Conservation (phyloP, 2,329 filamentous ascomycete species). For the Trichoderma afroharzianum region DNA sequence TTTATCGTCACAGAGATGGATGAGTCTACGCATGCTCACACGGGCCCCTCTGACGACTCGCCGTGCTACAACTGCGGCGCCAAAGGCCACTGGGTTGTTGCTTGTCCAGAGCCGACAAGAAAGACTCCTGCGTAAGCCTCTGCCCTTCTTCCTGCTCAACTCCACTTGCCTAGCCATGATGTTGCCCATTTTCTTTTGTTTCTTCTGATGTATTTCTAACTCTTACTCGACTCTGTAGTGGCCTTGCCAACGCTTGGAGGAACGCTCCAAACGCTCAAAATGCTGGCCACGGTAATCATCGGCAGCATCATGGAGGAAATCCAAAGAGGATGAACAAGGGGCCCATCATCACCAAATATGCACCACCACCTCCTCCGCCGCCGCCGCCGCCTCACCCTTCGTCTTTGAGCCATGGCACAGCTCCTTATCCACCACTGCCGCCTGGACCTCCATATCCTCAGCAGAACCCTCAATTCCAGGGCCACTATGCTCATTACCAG, state of each 20-base stretch:
- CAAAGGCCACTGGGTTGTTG: conserved; percentile 49
- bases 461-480: conserved; percentile 25
- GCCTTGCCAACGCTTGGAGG: conserved; percentile 35
- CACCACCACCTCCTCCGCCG: conserved; percentile 22
- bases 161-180: not conserved
- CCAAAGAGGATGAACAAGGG: conserved; percentile 34
- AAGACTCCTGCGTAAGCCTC: conserved; percentile 48
- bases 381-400: not conserved
- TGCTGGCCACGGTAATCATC: conserved; percentile 25
- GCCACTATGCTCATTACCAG: conserved; percentile 25
- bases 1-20: conserved; percentile 26
- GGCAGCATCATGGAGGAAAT: conserved; percentile 27
- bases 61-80: conserved; percentile 54
- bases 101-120: conserved; percentile 50
- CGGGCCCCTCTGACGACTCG: conserved; percentile 33
- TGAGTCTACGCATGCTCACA: conserved; percentile 28
- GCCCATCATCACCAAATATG: conserved; percentile 36
- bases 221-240: conserved; percentile 26
- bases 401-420: conserved; percentile 17
- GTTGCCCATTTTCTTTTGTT: not conserved
- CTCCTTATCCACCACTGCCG: conserved; percentile 26
- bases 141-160: not conserved
- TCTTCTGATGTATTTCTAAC: not conserved
- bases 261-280: conserved; percentile 28
- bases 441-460: conserved; percentile 25